Percentiles rank a stretch among this genome's conserved stretches.
phyloP scores from a whole-genome alignment of 257 asterid species.

The Craterostigma plantagineum region DNA sequence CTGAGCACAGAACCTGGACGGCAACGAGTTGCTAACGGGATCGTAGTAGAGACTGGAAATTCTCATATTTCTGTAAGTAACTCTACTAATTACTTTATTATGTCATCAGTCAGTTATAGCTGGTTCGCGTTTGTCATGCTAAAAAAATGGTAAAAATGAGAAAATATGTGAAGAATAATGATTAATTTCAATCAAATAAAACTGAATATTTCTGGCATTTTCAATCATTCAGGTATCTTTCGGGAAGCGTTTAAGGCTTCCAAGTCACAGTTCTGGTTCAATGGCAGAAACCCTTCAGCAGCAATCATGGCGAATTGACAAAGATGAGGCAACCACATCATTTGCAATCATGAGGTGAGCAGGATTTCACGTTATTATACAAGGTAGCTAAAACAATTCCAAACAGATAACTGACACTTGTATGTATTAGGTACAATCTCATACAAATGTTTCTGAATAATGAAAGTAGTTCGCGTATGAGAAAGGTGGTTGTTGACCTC shows the following conservation, averaged over 20 bases:
- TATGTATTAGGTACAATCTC: conserved; percentile 70
- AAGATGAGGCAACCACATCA: conserved; percentile 60
- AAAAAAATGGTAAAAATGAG: too few species aligned
- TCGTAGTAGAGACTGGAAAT: conserved; percentile 44
- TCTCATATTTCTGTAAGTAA: conserved; percentile 65
- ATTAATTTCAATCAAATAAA: too few species aligned
- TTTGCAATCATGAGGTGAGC: conserved; percentile 86
- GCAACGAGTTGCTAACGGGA: conserved; percentile 61
- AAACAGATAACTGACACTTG: conserved; percentile 5
- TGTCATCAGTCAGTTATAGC: too few species aligned
- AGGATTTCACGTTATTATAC: neutral
- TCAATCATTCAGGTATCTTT: conserved; percentile 54
- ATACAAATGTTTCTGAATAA: conserved; percentile 65
- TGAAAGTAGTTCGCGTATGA: conserved; percentile 45
- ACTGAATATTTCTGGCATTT: conserved; percentile 4
- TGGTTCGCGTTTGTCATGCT: too few species aligned
- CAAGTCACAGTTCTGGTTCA: conserved; percentile 31
- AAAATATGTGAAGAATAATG: too few species aligned
- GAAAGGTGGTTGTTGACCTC: conserved; percentile 82
- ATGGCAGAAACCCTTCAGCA: conserved; percentile 28
- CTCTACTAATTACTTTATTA: conserved; percentile 8
- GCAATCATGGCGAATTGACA: conserved; percentile 77
- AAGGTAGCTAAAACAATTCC: too few species aligned
- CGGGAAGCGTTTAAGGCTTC: conserved; percentile 62
- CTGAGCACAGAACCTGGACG: conserved; percentile 65